Percentiles rank a stretch among this genome's conserved stretches.
Conservation (phyloP, 225 moss, liverwort and hornwort species). For the Bryoerythrophyllum caledonicum region DNA sequence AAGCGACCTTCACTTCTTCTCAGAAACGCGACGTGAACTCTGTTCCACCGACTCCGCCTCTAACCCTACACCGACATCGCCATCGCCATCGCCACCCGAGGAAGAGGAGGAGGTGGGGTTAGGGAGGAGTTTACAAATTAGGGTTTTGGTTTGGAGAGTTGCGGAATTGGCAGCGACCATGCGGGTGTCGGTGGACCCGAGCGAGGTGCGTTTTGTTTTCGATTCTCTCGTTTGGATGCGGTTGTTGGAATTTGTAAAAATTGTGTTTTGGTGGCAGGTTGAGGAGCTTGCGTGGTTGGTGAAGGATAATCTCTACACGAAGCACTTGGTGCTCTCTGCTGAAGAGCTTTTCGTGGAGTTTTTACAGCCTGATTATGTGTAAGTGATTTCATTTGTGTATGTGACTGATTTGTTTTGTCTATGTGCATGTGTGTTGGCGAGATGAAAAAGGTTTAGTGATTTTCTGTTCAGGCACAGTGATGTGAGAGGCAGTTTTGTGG, state of each 20-base stretch:
- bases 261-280: slow-evolving; percentile 43
- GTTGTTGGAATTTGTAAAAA: not conserved
- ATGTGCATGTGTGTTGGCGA: not conserved
- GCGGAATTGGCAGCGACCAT: slow-evolving; percentile 23
- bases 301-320: slow-evolving; percentile 89
- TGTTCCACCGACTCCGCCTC: no score
- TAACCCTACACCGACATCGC: no score
- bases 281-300: slow-evolving; percentile 96
- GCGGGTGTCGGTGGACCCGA: slow-evolving; percentile 46
- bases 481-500: slow-evolving; percentile 57
- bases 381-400: slow-evolving; percentile 21
- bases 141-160: slow-evolving; percentile 28
- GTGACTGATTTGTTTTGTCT: not conserved
- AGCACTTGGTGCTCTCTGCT: slow-evolving; percentile 82
- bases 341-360: slow-evolving; percentile 96
- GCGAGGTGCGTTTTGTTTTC: slow-evolving; percentile 32
- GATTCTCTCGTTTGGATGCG: not conserved
- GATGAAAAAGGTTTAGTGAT: slow-evolving; percentile 36
- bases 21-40: no score
- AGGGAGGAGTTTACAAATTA: slow-evolving; percentile 9
- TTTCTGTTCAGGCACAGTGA: slow-evolving; percentile 54
- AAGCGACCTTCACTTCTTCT: no score
- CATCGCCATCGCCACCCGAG: no score
- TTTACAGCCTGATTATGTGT: slow-evolving; percentile 69
- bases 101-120: not conserved